Conservation (phyloP, 1,139 yeast genomes). For the Pichia sp. region DNA sequence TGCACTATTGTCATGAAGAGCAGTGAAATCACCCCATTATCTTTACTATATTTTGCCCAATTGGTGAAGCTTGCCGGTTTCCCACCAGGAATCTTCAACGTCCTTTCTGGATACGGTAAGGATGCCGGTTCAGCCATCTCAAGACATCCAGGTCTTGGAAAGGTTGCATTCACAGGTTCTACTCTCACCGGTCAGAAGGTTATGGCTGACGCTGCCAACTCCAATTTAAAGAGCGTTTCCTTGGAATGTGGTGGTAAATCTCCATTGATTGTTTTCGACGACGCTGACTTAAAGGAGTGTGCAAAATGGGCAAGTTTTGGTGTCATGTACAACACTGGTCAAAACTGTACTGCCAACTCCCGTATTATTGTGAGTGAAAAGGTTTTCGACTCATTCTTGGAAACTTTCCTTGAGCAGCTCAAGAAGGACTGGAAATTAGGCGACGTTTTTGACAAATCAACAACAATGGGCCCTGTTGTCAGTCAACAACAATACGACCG, state of each 20-base stretch:
- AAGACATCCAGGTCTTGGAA: constrained; percentile 45
- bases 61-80: constrained; percentile 56
- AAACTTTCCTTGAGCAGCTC: constrained; percentile 38
- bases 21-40: constrained; percentile 62
- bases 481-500: constrained; percentile 65
- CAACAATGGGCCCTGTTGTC: constrained; percentile 77
- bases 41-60: constrained; percentile 52
- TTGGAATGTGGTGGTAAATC: constrained; percentile 93
- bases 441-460: constrained; percentile 50
- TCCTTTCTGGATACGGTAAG: constrained; percentile 52
- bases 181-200: constrained; percentile 51
- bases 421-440: constrained; percentile 52
- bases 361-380: constrained; percentile 71
- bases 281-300: constrained; percentile 73
- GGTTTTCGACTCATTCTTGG: constrained; percentile 64
- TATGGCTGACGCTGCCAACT: constrained; percentile 62
- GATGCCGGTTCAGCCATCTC: constrained; percentile 51
- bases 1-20: constrained; percentile 62
- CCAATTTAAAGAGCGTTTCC: constrained; percentile 66
- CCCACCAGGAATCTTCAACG: constrained; percentile 61
- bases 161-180: constrained; percentile 58
- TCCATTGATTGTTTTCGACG: constrained; percentile 67
- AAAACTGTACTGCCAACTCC: constrained; percentile 87
- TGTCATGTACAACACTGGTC: constrained; percentile 81
- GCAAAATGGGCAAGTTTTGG: constrained; percentile 86